Evolutionary conservation across 306 rosid genomes (phyloP), one percentile per base, ranked within the genome.

Genomic region (Lathyrus aphaca): DNA sequence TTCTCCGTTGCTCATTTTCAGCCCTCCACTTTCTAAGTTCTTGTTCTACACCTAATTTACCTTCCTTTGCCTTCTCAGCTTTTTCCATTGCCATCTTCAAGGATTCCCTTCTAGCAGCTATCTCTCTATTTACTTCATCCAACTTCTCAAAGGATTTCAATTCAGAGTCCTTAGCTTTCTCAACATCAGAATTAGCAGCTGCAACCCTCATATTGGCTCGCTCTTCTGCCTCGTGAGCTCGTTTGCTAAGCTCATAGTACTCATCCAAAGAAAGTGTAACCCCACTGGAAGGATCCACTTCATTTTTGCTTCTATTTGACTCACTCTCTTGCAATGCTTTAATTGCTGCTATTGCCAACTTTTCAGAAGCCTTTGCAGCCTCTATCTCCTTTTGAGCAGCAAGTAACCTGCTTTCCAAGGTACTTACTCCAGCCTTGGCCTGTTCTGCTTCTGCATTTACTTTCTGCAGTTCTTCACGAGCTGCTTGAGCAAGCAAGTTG

Each of bases 31-130:
- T 91, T 78, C 99, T 85, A 64, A 95, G 61, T 83, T 95, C 95
- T 71, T 95, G 99, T 77, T 95, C 99, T 48, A 83, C 96, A 15
- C 90, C 97, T 82, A 95, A 79, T 78, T 95, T 95, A 66, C 97
- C 99, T 84, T 91, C 97, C 84, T 89, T 89, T 72, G 99, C 97
- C 78, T 83, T 91, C 87, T 95, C 99, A 51, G 97, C 99, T 62
- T 76, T 95, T 35, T 86, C 92, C 97, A 91, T 82, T 25, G 99
- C 99, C 7, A 77, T 18, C 72, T 76, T 87, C 66, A 95, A 82
- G 44, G 87, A 86, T 77, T 89, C 99, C 79, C 88, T 87, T 83
- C 88, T 79, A 44, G 82, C 72, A 73, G 88, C 86, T 79, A 95
- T 79, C 80, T 95, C 95, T 79, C 73, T 74, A 27, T 79, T 89